Base-by-base conservation (phyloP, 345 rosid species). In the Murraya paniculata region DNA sequence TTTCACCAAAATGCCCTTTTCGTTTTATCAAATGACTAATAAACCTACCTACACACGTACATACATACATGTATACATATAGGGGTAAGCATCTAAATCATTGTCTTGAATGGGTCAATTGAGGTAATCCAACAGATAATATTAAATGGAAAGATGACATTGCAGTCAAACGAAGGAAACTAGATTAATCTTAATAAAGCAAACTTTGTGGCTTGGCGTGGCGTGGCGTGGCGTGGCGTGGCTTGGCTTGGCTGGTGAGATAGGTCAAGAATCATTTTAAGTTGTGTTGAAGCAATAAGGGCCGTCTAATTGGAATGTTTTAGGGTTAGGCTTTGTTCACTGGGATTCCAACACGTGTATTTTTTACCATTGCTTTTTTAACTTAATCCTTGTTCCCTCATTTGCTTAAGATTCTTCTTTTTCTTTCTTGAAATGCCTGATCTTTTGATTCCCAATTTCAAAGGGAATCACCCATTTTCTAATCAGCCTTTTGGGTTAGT, bases 241-340 rank as follows among this genome's bases (percentile, higher is more conserved):
- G 68, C 33, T 45, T 45, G 50, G 50, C 50, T 76, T 66, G 39
- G 24, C 1, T 30, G 2, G 19, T 24, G n/a, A 55, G 45, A 19
- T 38, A 45, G 68, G 61, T 69, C 79, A 66, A 78, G 80, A 74
- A 74, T 64, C 67, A 74, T 53, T 50, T 57, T 64, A 38, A 36
- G 41, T 60, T 53, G 41, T 13, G 21, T 33, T 25, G 68, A 68
- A 28, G 58, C 71, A 36, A 39, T 36, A 24, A 78, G 76, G 66
- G 82, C 74, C 82, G 74, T 76, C 83, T 24, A 77, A 48, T 22
- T 79, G 41, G 85, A 86, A 81, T 72, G 64, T 71, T 33, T 53
- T 53, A 71, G 25, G 58, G 57, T 2, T 53, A 5, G 25, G 45
- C 65, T 28, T 4, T 53, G 30, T 38, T 79, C 78, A 57, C 70